Conservation (phyloP, 2,329 filamentous ascomycete species). For the Neopestalotiopsis rosae region DNA sequence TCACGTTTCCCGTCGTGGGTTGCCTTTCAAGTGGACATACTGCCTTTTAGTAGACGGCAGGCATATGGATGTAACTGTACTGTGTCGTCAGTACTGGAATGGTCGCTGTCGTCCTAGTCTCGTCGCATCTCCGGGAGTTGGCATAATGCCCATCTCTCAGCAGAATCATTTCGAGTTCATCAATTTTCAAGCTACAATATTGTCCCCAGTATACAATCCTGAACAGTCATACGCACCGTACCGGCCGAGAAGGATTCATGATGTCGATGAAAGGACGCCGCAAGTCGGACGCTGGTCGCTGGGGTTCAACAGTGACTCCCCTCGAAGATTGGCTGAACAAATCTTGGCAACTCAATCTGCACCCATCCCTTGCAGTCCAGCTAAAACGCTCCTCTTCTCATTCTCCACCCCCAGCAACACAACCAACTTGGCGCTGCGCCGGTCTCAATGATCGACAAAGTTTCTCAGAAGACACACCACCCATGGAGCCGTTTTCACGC, state of each 20-base stretch:
- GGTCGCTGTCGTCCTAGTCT: background rate
- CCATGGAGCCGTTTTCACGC: background rate
- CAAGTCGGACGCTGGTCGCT: background rate
- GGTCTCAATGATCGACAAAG: constrained; percentile 15
- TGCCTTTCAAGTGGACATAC: constrained; percentile 15
- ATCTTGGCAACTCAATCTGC: constrained; percentile 15
- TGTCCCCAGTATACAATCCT: background rate
- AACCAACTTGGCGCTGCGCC: background rate
- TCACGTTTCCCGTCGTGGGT: constrained; percentile 11
- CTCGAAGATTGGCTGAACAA: constrained; percentile 1
- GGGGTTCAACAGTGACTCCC: background rate
- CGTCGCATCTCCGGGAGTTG: background rate
- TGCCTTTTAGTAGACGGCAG: background rate
- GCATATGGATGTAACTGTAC: background rate
- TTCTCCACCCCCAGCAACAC: constrained; percentile 8
- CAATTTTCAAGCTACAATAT: too few species aligned
- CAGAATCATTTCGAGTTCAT: too few species aligned
- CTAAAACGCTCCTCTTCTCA: constrained; percentile 14
- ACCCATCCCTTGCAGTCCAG: constrained; percentile 15
- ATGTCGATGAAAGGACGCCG: background rate
- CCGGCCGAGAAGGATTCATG: background rate
- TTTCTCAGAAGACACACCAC: background rate
- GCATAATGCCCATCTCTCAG: background rate
- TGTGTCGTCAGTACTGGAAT: background rate
- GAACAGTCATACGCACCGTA: background rate